These are phyloP conservation scores for Podochytrium sp. DNA, from an alignment of 192 early-diverging fungal species.

Conservation along the genomic window DNA sequence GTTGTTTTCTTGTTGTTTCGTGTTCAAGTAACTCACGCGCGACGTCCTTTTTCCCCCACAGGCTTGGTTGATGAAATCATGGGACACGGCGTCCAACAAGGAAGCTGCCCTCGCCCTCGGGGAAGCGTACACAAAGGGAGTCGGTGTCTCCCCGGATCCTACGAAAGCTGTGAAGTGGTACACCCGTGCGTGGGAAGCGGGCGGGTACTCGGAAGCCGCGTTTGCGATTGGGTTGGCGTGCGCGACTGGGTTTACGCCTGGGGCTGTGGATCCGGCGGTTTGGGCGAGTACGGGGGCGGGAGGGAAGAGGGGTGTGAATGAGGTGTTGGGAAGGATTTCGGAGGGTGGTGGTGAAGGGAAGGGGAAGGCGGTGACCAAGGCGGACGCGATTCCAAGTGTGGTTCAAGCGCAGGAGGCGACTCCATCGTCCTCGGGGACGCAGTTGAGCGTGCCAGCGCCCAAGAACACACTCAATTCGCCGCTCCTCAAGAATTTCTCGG, in stretches of 20 bases:
- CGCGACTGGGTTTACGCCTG: constrained; percentile 38
- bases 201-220: constrained; percentile 34
- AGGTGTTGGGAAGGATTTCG: constrained; percentile 14
- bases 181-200: constrained; percentile 35
- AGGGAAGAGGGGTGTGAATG: constrained; percentile 15
- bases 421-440: background rate
- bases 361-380: background rate
- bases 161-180: constrained; percentile 40
- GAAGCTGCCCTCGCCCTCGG: constrained; percentile 38
- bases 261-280: constrained; percentile 27
- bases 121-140: constrained; percentile 31
- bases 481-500: constrained; percentile 29
- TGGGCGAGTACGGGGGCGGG: constrained; percentile 13
- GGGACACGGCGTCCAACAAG: constrained; percentile 31
- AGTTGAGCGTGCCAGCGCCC: constrained; percentile 9
- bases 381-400: no score
- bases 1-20: background rate
- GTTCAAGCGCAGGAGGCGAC: background rate
- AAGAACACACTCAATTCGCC: constrained; percentile 14
- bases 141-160: constrained; percentile 34
- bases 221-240: constrained; percentile 33
- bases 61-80: constrained; percentile 39
- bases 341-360: background rate
- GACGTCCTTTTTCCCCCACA: background rate
- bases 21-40: no score